Conservation (phyloP, 148 eudicot species). For the Chenopodium quinoa region DNA sequence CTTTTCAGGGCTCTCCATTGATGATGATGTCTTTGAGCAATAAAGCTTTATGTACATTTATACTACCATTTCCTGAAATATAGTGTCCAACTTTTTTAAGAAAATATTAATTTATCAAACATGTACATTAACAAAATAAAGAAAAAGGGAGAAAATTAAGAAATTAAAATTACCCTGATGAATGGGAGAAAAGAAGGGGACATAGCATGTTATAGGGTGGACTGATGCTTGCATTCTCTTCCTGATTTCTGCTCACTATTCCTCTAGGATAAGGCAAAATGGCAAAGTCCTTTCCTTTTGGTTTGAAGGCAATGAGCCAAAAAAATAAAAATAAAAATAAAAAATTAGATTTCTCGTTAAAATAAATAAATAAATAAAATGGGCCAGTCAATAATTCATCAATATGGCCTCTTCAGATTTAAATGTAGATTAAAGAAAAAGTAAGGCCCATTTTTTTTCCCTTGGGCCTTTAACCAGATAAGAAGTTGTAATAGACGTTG, state of each 20-base stretch:
- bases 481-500: neutral
- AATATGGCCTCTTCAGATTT: no score
- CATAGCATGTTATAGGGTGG: neutral
- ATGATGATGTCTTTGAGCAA: neutral
- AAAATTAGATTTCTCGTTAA: no score
- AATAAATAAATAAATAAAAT: no score
- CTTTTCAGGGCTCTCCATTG: constrained; percentile 4
- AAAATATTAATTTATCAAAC: neutral
- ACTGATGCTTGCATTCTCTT: constrained; percentile 27
- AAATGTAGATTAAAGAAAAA: neutral
- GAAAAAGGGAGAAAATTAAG: neutral
- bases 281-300: neutral
- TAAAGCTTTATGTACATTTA: neutral
- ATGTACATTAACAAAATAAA: neutral
- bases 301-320: no score
- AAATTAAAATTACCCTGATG: constrained; percentile 7
- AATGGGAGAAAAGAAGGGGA: neutral
- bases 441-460: neutral
- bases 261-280: constrained; percentile 23
- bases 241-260: neutral
- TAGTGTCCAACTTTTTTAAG: neutral
- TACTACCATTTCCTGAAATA: constrained; percentile 20
- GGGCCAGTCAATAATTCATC: no score
- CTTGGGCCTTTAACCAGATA: neutral
- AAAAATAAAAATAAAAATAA: no score